Conservation (phyloP, 495 filamentous ascomycete species). For the Neurospora sp. region DNA sequence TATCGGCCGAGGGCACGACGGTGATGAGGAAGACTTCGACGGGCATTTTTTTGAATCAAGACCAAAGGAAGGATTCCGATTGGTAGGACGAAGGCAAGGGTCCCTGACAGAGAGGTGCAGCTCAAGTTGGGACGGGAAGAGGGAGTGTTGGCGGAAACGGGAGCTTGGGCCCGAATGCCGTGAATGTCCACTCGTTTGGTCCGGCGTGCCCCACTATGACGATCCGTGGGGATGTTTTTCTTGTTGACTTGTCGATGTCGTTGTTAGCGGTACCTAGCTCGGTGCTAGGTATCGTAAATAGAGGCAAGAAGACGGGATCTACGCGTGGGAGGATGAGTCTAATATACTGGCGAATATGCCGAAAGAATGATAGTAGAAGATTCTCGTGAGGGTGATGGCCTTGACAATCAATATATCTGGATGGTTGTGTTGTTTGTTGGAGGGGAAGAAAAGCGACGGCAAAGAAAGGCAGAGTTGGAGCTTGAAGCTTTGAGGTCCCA, state of each 20-base stretch:
- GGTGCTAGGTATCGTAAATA: not conserved
- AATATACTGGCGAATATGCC: not conserved
- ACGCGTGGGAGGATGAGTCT: not conserved
- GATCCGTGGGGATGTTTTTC: not conserved
- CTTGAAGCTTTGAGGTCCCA: not conserved
- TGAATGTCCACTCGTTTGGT: not conserved
- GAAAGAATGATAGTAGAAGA: not conserved
- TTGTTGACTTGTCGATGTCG: not conserved
- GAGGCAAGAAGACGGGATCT: not conserved
- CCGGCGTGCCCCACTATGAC: not conserved
- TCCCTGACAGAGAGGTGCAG: not conserved
- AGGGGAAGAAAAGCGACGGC: not conserved
- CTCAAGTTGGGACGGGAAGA: not conserved
- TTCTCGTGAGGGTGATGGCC: not conserved
- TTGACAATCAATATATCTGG: not conserved
- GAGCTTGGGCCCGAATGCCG: not conserved
- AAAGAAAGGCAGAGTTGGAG: not conserved
- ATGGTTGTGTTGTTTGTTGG: not conserved
- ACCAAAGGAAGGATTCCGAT: not conserved
- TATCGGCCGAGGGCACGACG: slow-evolving; percentile 22
- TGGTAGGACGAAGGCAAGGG: not conserved
- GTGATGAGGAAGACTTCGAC: slow-evolving; percentile 36
- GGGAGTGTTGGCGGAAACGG: not conserved
- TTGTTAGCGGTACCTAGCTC: not conserved
- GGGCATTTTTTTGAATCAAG: slow-evolving; percentile 11